phyloP scores from a whole-genome alignment of 2,329 filamentous ascomycete species.

The Cladosporium sp. region DNA sequence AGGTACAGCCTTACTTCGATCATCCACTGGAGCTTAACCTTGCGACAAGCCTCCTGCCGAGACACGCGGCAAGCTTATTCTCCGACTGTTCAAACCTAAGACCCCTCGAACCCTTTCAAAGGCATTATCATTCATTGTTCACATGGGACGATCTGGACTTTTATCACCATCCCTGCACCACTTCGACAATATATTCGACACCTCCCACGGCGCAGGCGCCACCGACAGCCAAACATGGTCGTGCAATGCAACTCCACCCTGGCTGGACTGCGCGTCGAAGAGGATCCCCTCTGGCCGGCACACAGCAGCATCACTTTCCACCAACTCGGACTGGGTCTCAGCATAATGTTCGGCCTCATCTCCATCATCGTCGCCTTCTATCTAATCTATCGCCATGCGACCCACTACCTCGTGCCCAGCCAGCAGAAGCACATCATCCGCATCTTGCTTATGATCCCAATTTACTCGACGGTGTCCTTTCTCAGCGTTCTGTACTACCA shows the following conservation, averaged over 20 bases:
- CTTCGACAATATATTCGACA: neutral
- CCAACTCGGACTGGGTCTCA: conserved; percentile 55
- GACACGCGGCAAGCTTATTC: conserved; percentile 16
- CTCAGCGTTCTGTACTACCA: conserved; percentile 73
- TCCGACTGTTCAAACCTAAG: neutral
- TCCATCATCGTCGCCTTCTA: conserved; percentile 53
- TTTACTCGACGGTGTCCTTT: conserved; percentile 74
- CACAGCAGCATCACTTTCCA: conserved; percentile 56
- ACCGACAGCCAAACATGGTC: conserved; percentile 22
- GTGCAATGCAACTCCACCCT: conserved; percentile 51
- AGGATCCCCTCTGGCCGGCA: conserved; percentile 49
- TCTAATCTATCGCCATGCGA: conserved; percentile 59
- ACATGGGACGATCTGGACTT: conserved; percentile 5
- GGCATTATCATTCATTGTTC: neutral
- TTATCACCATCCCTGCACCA: neutral
- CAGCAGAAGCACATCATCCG: conserved; percentile 75
- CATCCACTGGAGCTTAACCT: conserved; percentile 1
- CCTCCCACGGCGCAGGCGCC: conserved; percentile 9
- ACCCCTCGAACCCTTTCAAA: neutral
- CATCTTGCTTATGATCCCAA: conserved; percentile 83
- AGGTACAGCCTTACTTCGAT: neutral
- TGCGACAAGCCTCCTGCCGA: conserved; percentile 16
- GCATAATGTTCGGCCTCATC: conserved; percentile 54
- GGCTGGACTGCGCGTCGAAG: conserved; percentile 48
- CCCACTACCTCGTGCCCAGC: conserved; percentile 59